phyloP scores from a whole-genome alignment of 805 yeast genomes.

The Suhomyces sp. region DNA sequence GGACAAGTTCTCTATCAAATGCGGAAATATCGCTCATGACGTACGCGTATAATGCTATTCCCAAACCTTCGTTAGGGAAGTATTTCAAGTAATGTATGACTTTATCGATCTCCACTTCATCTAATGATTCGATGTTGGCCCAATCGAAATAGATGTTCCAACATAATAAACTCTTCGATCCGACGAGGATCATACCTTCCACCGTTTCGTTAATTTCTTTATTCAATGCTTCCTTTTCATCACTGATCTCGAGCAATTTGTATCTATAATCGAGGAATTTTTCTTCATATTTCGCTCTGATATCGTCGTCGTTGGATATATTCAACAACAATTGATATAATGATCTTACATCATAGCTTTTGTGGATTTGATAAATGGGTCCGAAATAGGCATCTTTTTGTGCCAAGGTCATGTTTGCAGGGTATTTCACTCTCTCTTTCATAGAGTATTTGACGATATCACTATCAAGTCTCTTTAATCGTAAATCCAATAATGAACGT shows the following conservation, averaged over 20 bases:
- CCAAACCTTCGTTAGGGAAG: conserved; percentile 63
- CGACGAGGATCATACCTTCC: conserved; percentile 71
- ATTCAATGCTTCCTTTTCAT: conserved; percentile 44
- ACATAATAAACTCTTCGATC: conserved; percentile 57
- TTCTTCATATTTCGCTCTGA: conserved; percentile 60
- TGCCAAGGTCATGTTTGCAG: conserved; percentile 42
- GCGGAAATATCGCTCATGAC: conserved; percentile 68
- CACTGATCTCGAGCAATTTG: conserved; percentile 52
- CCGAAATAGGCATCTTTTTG: conserved; percentile 38
- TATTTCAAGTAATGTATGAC: conserved; percentile 51
- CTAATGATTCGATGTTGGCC: conserved; percentile 55
- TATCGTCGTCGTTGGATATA: conserved; percentile 55
- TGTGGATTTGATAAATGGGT: conserved; percentile 48
- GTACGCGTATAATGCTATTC: conserved; percentile 61
- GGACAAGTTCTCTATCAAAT: conserved; percentile 35
- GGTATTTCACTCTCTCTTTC: conserved; percentile 49
- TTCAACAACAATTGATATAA: conserved; percentile 60
- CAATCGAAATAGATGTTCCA: conserved; percentile 79
- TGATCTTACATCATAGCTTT: conserved; percentile 49
- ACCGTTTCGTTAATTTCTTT: conserved; percentile 53
- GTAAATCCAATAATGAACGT: conserved; percentile 41
- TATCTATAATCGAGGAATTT: conserved; percentile 57
- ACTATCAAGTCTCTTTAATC: conserved; percentile 39
- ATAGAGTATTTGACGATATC: conserved; percentile 41
- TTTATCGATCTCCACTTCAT: conserved; percentile 45